A percentile compares a stretch with the other conserved stretches of the same genome.
Conservation (phyloP, 345 rosid genomes). For the Hirschfeldia incana region DNA sequence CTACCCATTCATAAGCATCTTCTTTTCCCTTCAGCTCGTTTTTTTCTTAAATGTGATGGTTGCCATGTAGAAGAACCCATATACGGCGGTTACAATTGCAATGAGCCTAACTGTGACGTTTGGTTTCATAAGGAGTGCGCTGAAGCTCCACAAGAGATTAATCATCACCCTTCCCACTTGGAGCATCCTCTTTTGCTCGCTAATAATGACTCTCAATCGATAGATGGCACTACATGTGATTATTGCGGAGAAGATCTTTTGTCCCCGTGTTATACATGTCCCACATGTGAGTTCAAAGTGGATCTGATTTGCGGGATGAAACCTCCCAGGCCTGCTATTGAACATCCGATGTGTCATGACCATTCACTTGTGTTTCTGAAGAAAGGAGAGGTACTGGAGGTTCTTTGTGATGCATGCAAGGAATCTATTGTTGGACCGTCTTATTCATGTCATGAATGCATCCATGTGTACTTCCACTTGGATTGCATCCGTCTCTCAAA, state of each 20-base stretch:
- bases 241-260: too few relatives aligned
- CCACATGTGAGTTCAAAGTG: not conserved
- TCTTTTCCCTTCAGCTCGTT: too few relatives aligned
- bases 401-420: not conserved
- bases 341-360: not conserved
- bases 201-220: too few relatives aligned
- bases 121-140: not conserved
- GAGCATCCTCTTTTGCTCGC: not conserved
- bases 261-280: too few relatives aligned
- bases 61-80: too few relatives aligned
- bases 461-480: not conserved
- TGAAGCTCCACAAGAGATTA: not conserved
- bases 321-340: not conserved
- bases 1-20: too few relatives aligned
- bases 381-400: not conserved
- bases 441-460: slow-evolving; percentile 3
- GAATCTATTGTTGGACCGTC: not conserved
- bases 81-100: too few relatives aligned
- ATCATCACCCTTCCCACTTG: not conserved
- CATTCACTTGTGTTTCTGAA: not conserved
- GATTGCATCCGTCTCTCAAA: not conserved
- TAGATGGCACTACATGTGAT: too few relatives aligned
- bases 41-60: too few relatives aligned
- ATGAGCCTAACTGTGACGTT: not conserved
- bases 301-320: slow-evolving; percentile 5